phyloP scores from a whole-genome alignment of 139 green algal species.

The Auxenochlorella pyrenoidosa region DNA sequence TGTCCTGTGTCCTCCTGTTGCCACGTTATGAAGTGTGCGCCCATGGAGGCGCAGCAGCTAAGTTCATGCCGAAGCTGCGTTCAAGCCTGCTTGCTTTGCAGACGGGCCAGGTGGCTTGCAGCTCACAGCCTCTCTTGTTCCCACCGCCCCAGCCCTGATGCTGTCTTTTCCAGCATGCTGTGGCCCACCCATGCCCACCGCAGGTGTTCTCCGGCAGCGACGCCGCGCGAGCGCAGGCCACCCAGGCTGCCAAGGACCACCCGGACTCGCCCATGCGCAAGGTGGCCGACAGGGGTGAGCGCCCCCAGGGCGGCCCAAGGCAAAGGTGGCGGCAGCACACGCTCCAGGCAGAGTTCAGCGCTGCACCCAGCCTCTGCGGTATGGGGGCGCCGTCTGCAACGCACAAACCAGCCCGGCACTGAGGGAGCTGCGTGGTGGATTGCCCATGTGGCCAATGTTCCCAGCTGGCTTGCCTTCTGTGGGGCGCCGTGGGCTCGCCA shows the following conservation, averaged over 20 bases:
- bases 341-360: no score
- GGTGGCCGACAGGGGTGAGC: constrained; percentile 24
- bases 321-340: no score
- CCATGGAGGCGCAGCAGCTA: neutral
- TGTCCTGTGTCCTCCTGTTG: neutral
- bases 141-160: neutral
- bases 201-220: constrained; percentile 34
- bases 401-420: no score
- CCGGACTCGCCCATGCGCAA: constrained; percentile 13
- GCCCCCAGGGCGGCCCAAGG: neutral
- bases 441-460: no score
- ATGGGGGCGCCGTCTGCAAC: no score
- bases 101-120: no score
- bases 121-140: no score
- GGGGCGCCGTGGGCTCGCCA: no score
- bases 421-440: no score
- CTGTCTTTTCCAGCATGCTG: neutral
- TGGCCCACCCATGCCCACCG: neutral
- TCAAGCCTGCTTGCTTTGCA: neutral
- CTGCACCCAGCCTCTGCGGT: no score
- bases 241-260: neutral
- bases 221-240: constrained; percentile 1
- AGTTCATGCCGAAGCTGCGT: neutral
- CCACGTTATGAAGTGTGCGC: neutral
- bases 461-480: no score